Base-by-base conservation (phyloP, 176 grass and related monocot genomes). In the Cenchrus fungigraminus region DNA sequence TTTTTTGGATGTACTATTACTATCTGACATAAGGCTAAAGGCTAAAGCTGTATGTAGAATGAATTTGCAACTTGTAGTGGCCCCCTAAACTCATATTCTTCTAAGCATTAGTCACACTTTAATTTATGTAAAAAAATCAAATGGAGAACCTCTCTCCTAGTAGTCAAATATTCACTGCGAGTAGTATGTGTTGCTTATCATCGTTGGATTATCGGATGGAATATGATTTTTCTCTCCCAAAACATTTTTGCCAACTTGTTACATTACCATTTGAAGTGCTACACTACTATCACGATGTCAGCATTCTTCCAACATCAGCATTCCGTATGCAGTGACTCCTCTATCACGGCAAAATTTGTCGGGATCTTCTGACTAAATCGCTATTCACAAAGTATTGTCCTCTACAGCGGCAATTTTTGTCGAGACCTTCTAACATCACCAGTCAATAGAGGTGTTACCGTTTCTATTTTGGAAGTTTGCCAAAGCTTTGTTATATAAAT, bases 341-440 rank as follows among this genome's bases (percentile, higher is more conserved):
- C 9, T 29, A 62, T 58, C 49, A 14, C 10, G 8, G 42, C 68
- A 74, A 50, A 0, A 80, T 79, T 88, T 89, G 52, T 75, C 20
- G 9, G 12, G 76, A 19, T 54, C 76, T 68, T 68, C 51, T 84
- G 51, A 60, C 76, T 4, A 4, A 4, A 2, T 84, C 45, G 52
- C 32, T 19, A 19, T 40, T 68, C 6, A 16, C 51, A 65, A 83
- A 17, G 12, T 46, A 32, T 42, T 51, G 63, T 40, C 68, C 29
- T 76, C 85, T 76, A 77, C 54, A 2, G 8, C n/a, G n/a, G 65
- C 55, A 34, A 1, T 11, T 72, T 88, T 78, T 83, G 44, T 87
- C 63, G 4, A 19, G 79, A 25, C 45, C 9, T 68, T 68, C 46
- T 76, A 83, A 83, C 44, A 37, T 64, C 56, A 59, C 6, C 51